These are phyloP conservation scores for Scedosporium minutisporum DNA, from an alignment of 2,329 filamentous ascomycete species.

Conservation along the genomic window DNA sequence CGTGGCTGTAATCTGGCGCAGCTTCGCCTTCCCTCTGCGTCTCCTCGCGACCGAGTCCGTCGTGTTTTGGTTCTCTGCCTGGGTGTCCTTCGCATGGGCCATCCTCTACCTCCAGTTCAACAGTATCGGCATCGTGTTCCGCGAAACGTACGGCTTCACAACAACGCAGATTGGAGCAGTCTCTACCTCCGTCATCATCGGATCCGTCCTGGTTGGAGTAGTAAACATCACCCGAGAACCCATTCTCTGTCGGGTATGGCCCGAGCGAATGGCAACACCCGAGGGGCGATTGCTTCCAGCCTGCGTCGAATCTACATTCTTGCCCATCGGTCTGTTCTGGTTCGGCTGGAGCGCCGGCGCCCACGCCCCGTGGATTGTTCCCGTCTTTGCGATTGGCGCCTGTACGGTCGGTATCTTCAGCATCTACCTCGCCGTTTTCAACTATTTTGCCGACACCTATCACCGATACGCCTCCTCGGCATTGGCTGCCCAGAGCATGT, in stretches of 20 bases:
- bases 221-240: constrained; percentile 49
- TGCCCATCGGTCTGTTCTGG: constrained; percentile 61
- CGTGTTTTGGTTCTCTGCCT: constrained; percentile 58
- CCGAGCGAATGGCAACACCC: constrained; percentile 25
- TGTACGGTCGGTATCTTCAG: constrained; percentile 60
- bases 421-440: constrained; percentile 60
- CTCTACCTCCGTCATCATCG: constrained; percentile 38
- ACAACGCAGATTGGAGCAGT: constrained; percentile 51
- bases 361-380: constrained; percentile 52
- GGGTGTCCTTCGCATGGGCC: constrained; percentile 63
- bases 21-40: constrained; percentile 21
- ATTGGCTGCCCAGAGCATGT: constrained; percentile 57
- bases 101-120: constrained; percentile 54
- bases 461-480: constrained; percentile 57
- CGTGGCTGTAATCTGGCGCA: constrained; percentile 16
- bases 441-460: constrained; percentile 60
- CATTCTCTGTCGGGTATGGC: constrained; percentile 39
- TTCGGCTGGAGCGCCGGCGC: constrained; percentile 53
- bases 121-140: constrained; percentile 56
- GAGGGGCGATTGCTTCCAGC: constrained; percentile 56
- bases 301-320: constrained; percentile 50
- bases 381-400: constrained; percentile 49
- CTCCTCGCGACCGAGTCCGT: constrained; percentile 50
- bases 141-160: constrained; percentile 48
- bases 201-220: constrained; percentile 37